phyloP scores from a whole-genome alignment of 2,329 filamentous ascomycete genomes.

The Colletotrichum eleusines region DNA sequence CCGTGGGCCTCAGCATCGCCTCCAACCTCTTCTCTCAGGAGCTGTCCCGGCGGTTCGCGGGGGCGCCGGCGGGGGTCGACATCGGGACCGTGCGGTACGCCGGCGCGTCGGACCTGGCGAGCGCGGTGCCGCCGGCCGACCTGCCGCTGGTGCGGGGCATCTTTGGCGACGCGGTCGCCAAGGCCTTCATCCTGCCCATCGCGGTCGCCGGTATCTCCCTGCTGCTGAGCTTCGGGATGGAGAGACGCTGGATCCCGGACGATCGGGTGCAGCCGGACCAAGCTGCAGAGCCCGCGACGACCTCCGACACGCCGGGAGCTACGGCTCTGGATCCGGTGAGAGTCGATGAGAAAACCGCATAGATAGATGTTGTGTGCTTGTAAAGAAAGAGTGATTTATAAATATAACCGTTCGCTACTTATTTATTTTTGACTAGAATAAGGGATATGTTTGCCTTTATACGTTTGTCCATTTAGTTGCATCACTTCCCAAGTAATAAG shows the following conservation, averaged over 20 bases:
- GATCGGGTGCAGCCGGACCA: background rate
- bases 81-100: background rate
- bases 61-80: background rate
- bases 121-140: background rate
- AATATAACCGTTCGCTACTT: too few relatives aligned
- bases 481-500: too few relatives aligned
- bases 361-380: background rate
- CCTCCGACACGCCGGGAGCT: background rate
- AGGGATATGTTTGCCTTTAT: too few relatives aligned
- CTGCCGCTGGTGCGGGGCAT: background rate
- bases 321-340: background rate
- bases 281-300: background rate
- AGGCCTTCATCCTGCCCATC: background rate
- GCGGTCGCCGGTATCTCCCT: background rate
- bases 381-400: background rate
- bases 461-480: too few relatives aligned
- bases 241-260: conserved; percentile 13
- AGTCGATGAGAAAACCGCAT: background rate
- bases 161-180: background rate
- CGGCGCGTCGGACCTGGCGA: conserved; percentile 4
- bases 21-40: conserved; percentile 21
- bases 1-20: conserved; percentile 6
- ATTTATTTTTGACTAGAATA: too few relatives aligned
- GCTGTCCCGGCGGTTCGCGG: conserved; percentile 1
- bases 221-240: conserved; percentile 3